Evolutionary conservation across 2,329 filamentous ascomycete genomes (phyloP).

Genomic region (Trichoderma brevicompactum): DNA sequence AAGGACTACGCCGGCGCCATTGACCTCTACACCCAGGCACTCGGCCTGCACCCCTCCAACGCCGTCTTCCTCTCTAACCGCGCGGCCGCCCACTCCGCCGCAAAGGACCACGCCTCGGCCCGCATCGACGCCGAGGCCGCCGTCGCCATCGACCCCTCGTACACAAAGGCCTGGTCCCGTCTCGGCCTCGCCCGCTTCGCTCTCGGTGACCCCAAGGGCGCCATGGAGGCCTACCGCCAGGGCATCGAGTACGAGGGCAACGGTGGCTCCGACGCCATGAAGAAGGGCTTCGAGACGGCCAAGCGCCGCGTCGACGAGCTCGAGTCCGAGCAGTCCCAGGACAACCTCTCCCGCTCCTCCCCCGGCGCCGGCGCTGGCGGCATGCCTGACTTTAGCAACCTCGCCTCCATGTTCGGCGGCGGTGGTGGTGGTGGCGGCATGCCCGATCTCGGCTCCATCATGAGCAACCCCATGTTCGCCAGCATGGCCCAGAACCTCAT

Average conservation of each 20-base stretch:
- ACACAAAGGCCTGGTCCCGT: constrained; percentile 96
- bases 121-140: constrained; percentile 89
- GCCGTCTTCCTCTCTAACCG: constrained; percentile 98
- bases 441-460: constrained; percentile 84
- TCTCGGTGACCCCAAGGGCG: constrained; percentile 84
- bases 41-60: constrained; percentile 80
- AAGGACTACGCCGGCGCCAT: constrained; percentile 88
- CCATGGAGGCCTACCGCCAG: constrained; percentile 91
- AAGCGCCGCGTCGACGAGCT: constrained; percentile 85
- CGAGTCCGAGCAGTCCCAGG: constrained; percentile 50
- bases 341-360: constrained; percentile 49
- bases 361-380: constrained; percentile 59
- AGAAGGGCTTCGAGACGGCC: constrained; percentile 93
- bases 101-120: constrained; percentile 81
- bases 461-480: constrained; percentile 98
- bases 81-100: constrained; percentile 87
- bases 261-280: constrained; percentile 95
- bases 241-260: constrained; percentile 94
- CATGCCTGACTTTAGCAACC: constrained; percentile 70
- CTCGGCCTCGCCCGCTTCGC: constrained; percentile 91
- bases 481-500: constrained; percentile 97
- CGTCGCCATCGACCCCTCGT: constrained; percentile 83
- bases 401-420: constrained; percentile 73
- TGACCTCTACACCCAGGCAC: constrained; percentile 84
- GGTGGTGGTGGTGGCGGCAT: constrained; percentile 74